Evolutionary conservation across 192 early-diverging fungal genomes (phyloP).

Genomic region (Coemansia sp.): DNA sequence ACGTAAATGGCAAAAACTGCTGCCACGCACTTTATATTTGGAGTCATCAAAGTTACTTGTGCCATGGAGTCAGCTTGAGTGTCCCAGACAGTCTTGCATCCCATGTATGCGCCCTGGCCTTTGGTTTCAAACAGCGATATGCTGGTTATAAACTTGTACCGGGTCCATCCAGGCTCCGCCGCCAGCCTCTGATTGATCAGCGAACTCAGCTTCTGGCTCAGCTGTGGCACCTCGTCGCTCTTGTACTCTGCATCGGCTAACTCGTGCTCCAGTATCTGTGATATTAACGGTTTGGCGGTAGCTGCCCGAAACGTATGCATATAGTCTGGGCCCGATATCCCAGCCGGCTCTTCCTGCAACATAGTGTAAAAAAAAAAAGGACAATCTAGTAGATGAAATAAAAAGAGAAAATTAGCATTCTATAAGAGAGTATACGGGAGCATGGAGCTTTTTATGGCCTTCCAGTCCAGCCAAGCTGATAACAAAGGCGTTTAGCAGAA

Average conservation of each 20-base stretch:
- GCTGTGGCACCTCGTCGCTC: constrained; percentile 15
- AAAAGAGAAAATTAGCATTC: constrained; percentile 40
- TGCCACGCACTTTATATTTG: constrained; percentile 27
- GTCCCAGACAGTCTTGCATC: constrained; percentile 27
- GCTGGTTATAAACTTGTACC: constrained; percentile 43
- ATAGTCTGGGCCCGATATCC: constrained; percentile 12
- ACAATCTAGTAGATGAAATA: too few relatives aligned
- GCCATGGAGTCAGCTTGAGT: constrained; percentile 19
- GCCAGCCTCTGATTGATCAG: constrained; percentile 25
- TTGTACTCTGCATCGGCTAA: constrained; percentile 19
- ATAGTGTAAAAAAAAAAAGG: too few relatives aligned
- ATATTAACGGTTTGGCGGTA: constrained; percentile 11
- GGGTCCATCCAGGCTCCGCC: constrained; percentile 23
- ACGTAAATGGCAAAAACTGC: constrained; percentile 27
- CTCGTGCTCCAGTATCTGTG: constrained; percentile 26
- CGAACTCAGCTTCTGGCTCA: constrained; percentile 21
- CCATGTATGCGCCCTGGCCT: constrained; percentile 43
- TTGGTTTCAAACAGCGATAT: constrained; percentile 32
- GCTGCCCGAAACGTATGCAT: constrained; percentile 31
- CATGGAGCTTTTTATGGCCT: constrained; percentile 73
- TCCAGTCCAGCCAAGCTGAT: constrained; percentile 86
- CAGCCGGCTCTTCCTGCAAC: not conserved
- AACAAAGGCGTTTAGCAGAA: constrained; percentile 87
- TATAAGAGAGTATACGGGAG: constrained; percentile 85
- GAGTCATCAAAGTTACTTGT: constrained; percentile 23